Evolutionary conservation across 176 grass and related monocot genomes (phyloP).

Genomic region (Avena insularis): DNA sequence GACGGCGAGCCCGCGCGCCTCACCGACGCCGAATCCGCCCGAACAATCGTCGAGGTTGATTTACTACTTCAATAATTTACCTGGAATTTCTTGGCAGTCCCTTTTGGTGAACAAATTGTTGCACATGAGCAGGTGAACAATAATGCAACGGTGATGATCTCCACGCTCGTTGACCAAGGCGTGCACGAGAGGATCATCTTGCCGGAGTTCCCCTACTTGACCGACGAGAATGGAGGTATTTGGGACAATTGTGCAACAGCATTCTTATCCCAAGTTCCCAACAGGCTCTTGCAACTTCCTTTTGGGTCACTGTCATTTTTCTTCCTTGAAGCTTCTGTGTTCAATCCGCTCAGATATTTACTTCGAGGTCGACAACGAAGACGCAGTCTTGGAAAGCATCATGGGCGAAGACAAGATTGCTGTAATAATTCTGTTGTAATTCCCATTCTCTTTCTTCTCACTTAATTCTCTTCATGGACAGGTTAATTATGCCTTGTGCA

Average conservation of each 20-base stretch:
- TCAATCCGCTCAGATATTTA: conserved; percentile 87
- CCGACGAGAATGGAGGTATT: conserved; percentile 93
- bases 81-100: neutral
- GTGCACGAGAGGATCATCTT: conserved; percentile 70
- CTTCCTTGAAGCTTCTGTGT: conserved; percentile 42
- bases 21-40: conserved; percentile 71
- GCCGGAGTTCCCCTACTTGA: conserved; percentile 77
- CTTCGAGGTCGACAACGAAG: conserved; percentile 85
- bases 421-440: conserved; percentile 54
- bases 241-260: neutral
- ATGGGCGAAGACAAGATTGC: conserved; percentile 77
- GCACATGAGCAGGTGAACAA: conserved; percentile 65
- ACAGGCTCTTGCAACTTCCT: conserved; percentile 33
- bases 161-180: conserved; percentile 56
- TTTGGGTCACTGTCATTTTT: conserved; percentile 30
- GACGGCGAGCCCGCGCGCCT: conserved; percentile 53
- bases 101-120: neutral
- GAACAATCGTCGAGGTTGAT: conserved; percentile 87
- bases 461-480: conserved; percentile 13
- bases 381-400: conserved; percentile 62
- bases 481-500: neutral
- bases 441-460: conserved; percentile 8
- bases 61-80: neutral
- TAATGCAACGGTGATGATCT: conserved; percentile 79
- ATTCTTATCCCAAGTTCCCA: conserved; percentile 7